Base-by-base conservation (phyloP, 1,284 basidiomycete genomes). In the Microbotryomycetes sp. region DNA sequence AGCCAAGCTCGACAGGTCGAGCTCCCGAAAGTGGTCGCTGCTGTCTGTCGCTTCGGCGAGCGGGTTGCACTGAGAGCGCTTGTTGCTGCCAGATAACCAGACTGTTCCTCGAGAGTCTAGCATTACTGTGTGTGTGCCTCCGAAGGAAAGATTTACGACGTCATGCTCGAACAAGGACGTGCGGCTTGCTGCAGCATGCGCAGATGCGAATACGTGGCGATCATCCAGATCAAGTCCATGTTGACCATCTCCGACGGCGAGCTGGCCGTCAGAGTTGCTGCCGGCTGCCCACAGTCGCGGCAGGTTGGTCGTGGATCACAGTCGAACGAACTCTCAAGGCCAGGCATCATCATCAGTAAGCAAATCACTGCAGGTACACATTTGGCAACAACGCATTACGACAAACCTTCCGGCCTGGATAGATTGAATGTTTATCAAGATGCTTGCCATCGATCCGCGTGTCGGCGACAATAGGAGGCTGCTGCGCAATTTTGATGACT, bases 211-310 rank as follows among this genome's bases (percentile, higher is more conserved):
- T 1, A 72, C 72, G 71, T 88, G 86, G 0, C 56, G 64, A n/a
- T n/a, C n/a, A 67, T 83, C 78, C 1, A 81, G 80, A 70, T 56
- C 29, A 50, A 21, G 56, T 91, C 88, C 15, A 85, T 80, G 4
- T 72, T 27, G 57, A 80, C 76, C 1, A 41, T 41, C 35, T 41
- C 79, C 80, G 45, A 82, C 81, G 0, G 80, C 84, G 4, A 91
- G 83, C 72, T 91, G 89, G 2, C 85, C 87, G 49, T 81, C 79
- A 16, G 84, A 85, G 71, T 91, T 91, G 0, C 88, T 90, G 3
- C 89, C 89, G 13, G 84, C 80, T 7, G 85, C 9, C 35, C 35
- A 41, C 11, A 41, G 11, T 9, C 35, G 9, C 35, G 35, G n/a
- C n/a, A n/a, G n/a, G n/a, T n/a, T n/a, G n/a, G n/a, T n/a, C n/a